Evolutionary conservation across 208 protist genomes (phyloP).

Genomic region (Phytomonas serpens): DNA sequence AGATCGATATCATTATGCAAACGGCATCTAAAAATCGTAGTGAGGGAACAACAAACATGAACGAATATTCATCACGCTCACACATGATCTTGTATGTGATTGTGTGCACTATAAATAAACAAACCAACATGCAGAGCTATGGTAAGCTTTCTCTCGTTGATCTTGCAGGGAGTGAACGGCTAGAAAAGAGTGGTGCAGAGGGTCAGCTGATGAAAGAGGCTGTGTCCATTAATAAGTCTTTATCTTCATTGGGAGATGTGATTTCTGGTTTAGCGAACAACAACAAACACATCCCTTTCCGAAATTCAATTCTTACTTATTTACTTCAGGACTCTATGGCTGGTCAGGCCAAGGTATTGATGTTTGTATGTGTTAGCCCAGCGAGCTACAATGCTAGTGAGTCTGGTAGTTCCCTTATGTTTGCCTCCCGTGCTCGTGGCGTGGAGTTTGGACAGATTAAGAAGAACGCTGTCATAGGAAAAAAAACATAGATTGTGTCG

Average conservation of each 20-base stretch:
- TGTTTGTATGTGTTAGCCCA: constrained; percentile 93
- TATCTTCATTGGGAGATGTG: constrained; percentile 86
- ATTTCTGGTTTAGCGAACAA: constrained; percentile 79
- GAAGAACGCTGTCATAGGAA: constrained; percentile 61
- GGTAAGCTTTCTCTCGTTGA: constrained; percentile 93
- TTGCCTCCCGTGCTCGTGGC: constrained; percentile 85
- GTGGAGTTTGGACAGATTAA: constrained; percentile 85
- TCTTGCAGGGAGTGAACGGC: constrained; percentile 88
- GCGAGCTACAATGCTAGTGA: constrained; percentile 91
- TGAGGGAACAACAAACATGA: constrained; percentile 90
- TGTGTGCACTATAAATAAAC: constrained; percentile 80
- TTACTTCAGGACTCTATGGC: constrained; percentile 89
- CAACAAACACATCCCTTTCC: constrained; percentile 88
- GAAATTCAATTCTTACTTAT: constrained; percentile 88
- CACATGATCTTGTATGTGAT: constrained; percentile 92
- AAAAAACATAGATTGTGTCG: constrained; percentile 14
- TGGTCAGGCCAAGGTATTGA: constrained; percentile 93
- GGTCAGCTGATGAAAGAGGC: constrained; percentile 87
- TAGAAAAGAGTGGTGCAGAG: constrained; percentile 83
- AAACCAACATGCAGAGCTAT: constrained; percentile 83
- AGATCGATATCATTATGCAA: constrained; percentile 82
- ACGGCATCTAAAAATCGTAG: constrained; percentile 57
- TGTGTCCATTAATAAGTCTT: constrained; percentile 89
- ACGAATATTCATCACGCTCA: constrained; percentile 90
- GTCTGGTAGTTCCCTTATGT: constrained; percentile 81